phyloP scores from a whole-genome alignment of 2,329 filamentous ascomycete species.

The Diaporthe sp. region DNA sequence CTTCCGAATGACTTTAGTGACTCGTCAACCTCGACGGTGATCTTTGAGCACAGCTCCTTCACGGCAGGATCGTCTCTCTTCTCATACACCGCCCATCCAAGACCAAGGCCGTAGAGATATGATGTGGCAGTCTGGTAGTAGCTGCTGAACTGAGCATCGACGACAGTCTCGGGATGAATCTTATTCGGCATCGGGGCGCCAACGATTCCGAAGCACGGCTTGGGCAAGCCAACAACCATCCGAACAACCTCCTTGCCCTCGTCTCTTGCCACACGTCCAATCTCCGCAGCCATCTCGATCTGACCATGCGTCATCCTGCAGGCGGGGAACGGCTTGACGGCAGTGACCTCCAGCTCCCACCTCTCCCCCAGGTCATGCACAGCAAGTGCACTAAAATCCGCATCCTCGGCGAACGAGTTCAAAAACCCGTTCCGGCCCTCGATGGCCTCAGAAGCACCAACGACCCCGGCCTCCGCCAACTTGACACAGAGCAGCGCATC shows the following conservation, averaged over 20 bases:
- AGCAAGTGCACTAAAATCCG: constrained; percentile 41
- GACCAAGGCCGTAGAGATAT: constrained; percentile 46
- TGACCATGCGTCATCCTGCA: constrained; percentile 49
- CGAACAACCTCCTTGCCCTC: background rate
- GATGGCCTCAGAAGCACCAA: constrained; percentile 45
- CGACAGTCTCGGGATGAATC: constrained; percentile 46
- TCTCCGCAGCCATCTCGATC: constrained; percentile 46
- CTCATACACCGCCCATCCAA: constrained; percentile 43
- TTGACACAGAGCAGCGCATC: constrained; percentile 48
- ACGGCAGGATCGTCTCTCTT: background rate
- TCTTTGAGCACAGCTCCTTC: background rate
- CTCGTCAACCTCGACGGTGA: constrained; percentile 2
- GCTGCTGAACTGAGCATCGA: constrained; percentile 50
- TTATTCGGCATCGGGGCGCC: constrained; percentile 47
- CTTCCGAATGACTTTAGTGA: background rate
- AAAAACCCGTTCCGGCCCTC: constrained; percentile 47
- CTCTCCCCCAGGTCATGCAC: constrained; percentile 42
- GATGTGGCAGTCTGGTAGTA: constrained; percentile 49
- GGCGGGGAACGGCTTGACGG: constrained; percentile 47
- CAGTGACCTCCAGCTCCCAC: constrained; percentile 46
- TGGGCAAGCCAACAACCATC: constrained; percentile 15
- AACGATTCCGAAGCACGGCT: background rate
- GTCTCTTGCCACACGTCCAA: constrained; percentile 42
- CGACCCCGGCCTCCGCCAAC: constrained; percentile 46
- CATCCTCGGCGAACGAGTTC: constrained; percentile 44